Conservation (phyloP, 495 filamentous ascomycete species). For the Chaetomium tenue region DNA sequence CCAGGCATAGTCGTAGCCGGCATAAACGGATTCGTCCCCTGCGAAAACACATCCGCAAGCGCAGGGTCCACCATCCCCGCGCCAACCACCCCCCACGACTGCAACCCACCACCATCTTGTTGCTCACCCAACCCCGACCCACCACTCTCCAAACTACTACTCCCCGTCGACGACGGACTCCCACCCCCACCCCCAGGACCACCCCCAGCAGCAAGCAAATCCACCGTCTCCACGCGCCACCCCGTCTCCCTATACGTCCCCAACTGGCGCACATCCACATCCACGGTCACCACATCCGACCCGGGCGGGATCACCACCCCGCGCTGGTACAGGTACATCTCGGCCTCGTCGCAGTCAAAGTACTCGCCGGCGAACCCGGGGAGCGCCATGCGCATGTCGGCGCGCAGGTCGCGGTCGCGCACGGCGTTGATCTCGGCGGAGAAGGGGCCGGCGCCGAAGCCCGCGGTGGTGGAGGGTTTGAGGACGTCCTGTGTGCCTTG, state of each 20-base stretch:
- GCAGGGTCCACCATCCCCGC: neutral
- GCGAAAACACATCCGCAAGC: constrained; percentile 4
- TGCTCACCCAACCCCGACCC: neutral
- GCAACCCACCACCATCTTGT: neutral
- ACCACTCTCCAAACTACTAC: neutral
- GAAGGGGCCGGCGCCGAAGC: constrained; percentile 47
- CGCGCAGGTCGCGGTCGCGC: constrained; percentile 34
- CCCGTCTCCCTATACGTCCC: constrained; percentile 16
- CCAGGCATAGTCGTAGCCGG: neutral
- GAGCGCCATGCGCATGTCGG: constrained; percentile 44
- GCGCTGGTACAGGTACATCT: constrained; percentile 62
- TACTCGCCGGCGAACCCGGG: constrained; percentile 65
- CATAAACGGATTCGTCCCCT: constrained; percentile 6
- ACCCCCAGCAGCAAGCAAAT: neutral
- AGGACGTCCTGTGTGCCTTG: constrained; percentile 34
- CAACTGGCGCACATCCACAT: constrained; percentile 42
- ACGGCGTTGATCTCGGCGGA: constrained; percentile 26
- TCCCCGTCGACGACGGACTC: neutral
- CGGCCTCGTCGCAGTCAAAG: constrained; percentile 71
- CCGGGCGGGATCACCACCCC: constrained; percentile 56
- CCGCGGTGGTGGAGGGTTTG: constrained; percentile 38
- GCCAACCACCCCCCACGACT: neutral
- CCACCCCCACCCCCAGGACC: too few species aligned
- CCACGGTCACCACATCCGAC: constrained; percentile 53
- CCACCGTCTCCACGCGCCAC: neutral